These are phyloP conservation scores for Vaccinium myrtillus DNA, from an alignment of 148 eudicot species.

Conservation along the genomic window DNA sequence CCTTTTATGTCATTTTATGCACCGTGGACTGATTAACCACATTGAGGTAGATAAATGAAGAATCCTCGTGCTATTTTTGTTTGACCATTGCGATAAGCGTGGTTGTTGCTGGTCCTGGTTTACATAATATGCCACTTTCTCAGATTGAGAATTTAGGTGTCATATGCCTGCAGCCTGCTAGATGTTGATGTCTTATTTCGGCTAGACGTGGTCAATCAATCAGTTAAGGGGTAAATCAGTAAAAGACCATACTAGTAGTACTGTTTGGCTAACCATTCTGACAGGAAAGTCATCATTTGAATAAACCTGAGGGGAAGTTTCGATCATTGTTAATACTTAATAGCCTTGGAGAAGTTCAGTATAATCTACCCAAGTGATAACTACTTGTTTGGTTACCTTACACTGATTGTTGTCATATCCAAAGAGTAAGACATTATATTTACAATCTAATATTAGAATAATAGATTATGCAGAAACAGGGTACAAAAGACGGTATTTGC, in stretches of 20 bases:
- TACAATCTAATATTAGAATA: no score
- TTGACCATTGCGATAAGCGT: background rate
- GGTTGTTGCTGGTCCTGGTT: background rate
- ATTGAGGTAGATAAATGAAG: background rate
- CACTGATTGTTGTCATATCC: background rate
- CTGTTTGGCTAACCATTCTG: background rate
- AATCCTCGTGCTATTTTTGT: background rate
- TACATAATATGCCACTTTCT: background rate
- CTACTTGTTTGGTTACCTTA: background rate
- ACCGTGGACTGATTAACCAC: background rate
- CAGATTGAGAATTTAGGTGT: background rate
- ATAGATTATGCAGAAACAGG: no score
- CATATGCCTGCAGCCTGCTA: background rate
- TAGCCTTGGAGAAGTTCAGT: background rate
- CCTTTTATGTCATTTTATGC: background rate
- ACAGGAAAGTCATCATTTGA: background rate
- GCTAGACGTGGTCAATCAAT: background rate
- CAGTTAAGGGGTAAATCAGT: background rate
- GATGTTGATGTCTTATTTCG: background rate
- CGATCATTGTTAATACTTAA: background rate
- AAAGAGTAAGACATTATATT: background rate
- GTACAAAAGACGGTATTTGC: background rate
- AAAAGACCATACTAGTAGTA: background rate
- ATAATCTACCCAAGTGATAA: background rate
- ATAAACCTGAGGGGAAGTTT: background rate